These are phyloP conservation scores for Yamadazyma triangularis DNA, from an alignment of 1,139 yeast species.

Conservation along the genomic window DNA sequence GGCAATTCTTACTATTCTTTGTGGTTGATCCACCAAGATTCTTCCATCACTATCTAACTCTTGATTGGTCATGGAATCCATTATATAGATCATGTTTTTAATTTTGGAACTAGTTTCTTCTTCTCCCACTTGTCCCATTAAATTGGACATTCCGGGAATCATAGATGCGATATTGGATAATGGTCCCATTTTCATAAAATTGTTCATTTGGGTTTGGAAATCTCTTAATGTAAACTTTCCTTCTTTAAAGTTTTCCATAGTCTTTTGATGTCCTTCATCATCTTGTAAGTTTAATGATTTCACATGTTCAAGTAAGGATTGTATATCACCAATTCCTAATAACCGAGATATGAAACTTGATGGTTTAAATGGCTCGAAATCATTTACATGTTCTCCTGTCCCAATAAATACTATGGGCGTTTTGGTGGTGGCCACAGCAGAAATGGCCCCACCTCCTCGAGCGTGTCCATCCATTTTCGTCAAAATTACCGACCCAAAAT, in stretches of 20 bases:
- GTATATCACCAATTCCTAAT: conserved; percentile 93
- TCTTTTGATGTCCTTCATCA: conserved; percentile 67
- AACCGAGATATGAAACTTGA: conserved; percentile 83
- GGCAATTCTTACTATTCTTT: conserved; percentile 85
- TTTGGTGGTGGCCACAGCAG: conserved; percentile 95
- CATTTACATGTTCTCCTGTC: conserved; percentile 96
- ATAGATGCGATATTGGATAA: conserved; percentile 87
- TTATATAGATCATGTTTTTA: conserved; percentile 84
- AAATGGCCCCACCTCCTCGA: conserved; percentile 98
- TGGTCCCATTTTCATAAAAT: conserved; percentile 95
- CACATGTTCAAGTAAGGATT: conserved; percentile 90
- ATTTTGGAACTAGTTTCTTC: conserved; percentile 81
- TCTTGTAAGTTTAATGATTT: conserved; percentile 79
- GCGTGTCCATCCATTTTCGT: conserved; percentile 99
- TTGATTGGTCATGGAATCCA: conserved; percentile 94
- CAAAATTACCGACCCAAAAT: conserved; percentile 91
- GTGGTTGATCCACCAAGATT: conserved; percentile 75
- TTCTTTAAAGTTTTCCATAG: conserved; percentile 89
- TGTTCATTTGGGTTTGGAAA: conserved; percentile 92
- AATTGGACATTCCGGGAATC: conserved; percentile 89
- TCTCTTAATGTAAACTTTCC: conserved; percentile 92
- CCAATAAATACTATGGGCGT: conserved; percentile 96
- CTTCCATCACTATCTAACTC: conserved; percentile 92
- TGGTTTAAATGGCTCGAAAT: conserved; percentile 89
- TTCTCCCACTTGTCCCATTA: conserved; percentile 85